A percentile compares a stretch with the other conserved stretches of the same genome.
These are phyloP conservation scores for Hymenotorrendiella dingleyae DNA, from an alignment of 2,329 filamentous ascomycete species.

Conservation along the genomic window DNA sequence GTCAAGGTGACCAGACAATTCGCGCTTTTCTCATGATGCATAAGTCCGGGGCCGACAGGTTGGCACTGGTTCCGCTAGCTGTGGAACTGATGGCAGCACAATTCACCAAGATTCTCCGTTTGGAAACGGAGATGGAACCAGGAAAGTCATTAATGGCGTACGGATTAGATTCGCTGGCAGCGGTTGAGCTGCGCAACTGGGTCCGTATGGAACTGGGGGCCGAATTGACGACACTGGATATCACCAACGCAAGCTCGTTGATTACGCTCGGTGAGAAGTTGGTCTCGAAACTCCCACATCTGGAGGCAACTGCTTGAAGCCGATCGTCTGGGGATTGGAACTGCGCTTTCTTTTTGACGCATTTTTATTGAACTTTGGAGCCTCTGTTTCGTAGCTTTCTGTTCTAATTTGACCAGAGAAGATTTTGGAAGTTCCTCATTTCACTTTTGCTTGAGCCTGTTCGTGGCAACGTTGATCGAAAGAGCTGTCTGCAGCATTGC, in stretches of 20 bases:
- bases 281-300: too few relatives aligned
- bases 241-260: background rate
- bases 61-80: background rate
- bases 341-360: too few relatives aligned
- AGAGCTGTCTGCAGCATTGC: too few relatives aligned
- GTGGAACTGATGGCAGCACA: conserved; percentile 1
- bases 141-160: conserved; percentile 31
- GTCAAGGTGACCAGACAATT: background rate
- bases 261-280: too few relatives aligned
- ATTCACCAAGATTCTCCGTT: conserved; percentile 1
- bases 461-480: too few relatives aligned
- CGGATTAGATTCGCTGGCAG: conserved; percentile 46
- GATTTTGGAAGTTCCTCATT: too few relatives aligned
- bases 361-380: too few relatives aligned
- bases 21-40: background rate
- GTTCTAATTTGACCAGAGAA: too few relatives aligned
- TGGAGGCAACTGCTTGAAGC: too few relatives aligned
- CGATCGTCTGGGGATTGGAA: too few relatives aligned
- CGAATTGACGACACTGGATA: conserved; percentile 1
- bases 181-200: conserved; percentile 45
- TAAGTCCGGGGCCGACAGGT: background rate
- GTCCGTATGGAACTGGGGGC: conserved; percentile 20
- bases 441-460: too few relatives aligned
- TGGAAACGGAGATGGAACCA: conserved; percentile 2
- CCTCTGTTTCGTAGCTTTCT: too few relatives aligned